phyloP scores from a whole-genome alignment of 306 rosid species.

The Citrullus colocynthis region DNA sequence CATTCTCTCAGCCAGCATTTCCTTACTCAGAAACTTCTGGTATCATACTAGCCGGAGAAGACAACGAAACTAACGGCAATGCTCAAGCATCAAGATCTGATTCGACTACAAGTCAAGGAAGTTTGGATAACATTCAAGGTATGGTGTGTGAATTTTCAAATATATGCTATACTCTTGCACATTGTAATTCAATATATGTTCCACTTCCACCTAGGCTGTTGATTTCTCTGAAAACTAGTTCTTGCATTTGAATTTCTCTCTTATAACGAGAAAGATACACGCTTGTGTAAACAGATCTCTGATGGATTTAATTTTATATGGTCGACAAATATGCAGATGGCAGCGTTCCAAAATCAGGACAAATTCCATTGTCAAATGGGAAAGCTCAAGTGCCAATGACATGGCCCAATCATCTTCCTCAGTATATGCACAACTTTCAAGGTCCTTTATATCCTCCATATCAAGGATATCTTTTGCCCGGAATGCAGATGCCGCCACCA shows the following conservation, averaged over 20 bases:
- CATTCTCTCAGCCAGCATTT: constrained; percentile 48
- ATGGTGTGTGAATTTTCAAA: constrained; percentile 8
- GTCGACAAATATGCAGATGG: constrained; percentile 36
- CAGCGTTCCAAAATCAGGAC: constrained; percentile 30
- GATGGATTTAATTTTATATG: background rate
- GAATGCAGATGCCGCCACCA: constrained; percentile 75
- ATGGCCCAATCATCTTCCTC: constrained; percentile 71
- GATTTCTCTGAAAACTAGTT: background rate
- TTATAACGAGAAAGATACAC: background rate
- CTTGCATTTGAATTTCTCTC: background rate
- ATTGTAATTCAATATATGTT: background rate
- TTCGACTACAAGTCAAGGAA: constrained; percentile 74
- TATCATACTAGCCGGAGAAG: constrained; percentile 87
- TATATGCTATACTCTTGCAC: background rate
- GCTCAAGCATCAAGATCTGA: constrained; percentile 39
- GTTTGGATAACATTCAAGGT: constrained; percentile 74
- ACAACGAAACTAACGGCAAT: constrained; percentile 28
- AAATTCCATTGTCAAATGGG: constrained; percentile 40
- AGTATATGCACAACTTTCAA: constrained; percentile 73
- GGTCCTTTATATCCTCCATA: constrained; percentile 73
- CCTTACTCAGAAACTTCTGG: constrained; percentile 74
- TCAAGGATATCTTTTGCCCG: constrained; percentile 68
- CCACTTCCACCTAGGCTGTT: background rate
- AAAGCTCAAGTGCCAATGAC: constrained; percentile 52
- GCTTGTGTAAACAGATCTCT: background rate